A percentile compares a stretch with the other conserved stretches of the same genome.
phyloP scores from a whole-genome alignment of 2,329 filamentous ascomycete species.

The Balansia obtecta region DNA sequence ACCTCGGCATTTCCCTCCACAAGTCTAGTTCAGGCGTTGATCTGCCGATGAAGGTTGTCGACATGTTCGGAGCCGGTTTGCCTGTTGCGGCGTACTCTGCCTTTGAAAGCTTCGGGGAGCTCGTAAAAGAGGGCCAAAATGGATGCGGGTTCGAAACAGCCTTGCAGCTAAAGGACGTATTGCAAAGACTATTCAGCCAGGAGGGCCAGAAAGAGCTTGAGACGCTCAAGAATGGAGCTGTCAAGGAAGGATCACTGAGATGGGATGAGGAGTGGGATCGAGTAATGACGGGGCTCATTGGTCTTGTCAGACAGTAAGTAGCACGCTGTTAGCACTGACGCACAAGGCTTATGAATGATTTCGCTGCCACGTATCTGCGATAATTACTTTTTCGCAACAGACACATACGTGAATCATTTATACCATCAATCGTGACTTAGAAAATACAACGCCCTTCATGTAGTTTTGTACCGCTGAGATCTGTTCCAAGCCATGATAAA shows the following conservation, averaged over 20 bases:
- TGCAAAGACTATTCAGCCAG: constrained; percentile 51
- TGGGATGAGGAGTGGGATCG: constrained; percentile 94
- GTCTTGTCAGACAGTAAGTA: constrained; percentile 23
- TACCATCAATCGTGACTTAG: neutral
- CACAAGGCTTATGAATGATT: neutral
- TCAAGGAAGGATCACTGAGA: constrained; percentile 58
- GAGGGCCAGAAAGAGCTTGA: constrained; percentile 40
- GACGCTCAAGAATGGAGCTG: constrained; percentile 54
- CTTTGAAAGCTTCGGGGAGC: constrained; percentile 80
- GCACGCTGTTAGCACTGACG: neutral
- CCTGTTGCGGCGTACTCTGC: constrained; percentile 78
- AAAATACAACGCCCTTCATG: neutral
- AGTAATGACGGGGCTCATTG: constrained; percentile 63
- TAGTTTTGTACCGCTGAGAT: neutral
- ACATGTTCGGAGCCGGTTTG: constrained; percentile 93
- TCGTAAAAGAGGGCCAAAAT: constrained; percentile 81
- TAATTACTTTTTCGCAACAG: neutral
- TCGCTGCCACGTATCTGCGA: neutral
- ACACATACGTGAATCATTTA: neutral
- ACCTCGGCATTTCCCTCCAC: constrained; percentile 83
- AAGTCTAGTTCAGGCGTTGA: constrained; percentile 91
- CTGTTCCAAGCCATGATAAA: neutral
- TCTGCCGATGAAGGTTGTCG: constrained; percentile 96
- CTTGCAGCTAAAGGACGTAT: constrained; percentile 47
- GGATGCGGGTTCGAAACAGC: constrained; percentile 72